Evolutionary conservation across 2,329 filamentous ascomycete genomes (phyloP).

Genomic region (Septoria petroselini): DNA sequence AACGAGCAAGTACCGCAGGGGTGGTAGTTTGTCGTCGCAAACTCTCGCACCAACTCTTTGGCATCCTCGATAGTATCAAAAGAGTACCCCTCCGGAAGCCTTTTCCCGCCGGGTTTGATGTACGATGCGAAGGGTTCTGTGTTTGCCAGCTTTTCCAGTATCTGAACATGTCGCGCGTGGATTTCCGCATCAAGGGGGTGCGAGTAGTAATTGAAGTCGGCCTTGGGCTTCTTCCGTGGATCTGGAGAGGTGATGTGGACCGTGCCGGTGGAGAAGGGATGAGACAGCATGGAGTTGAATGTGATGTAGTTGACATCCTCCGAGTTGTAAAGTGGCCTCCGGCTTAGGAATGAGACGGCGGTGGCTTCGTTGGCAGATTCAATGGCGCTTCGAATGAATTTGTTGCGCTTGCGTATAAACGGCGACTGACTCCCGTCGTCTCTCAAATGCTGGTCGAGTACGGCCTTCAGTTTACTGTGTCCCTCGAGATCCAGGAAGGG

Average conservation of each 20-base stretch:
- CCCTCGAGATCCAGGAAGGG: slow-evolving; percentile 23
- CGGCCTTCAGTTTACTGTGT: slow-evolving; percentile 22
- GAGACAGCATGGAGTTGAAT: slow-evolving; percentile 25
- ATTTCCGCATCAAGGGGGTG: slow-evolving; percentile 35
- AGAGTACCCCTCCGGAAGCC: slow-evolving; percentile 11
- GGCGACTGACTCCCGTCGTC: neutral
- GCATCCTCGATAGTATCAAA: slow-evolving; percentile 23
- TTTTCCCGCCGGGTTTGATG: slow-evolving; percentile 22
- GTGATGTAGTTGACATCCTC: slow-evolving; percentile 26
- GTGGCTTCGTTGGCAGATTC: slow-evolving; percentile 26
- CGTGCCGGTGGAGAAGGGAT: slow-evolving; percentile 32
- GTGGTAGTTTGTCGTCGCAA: slow-evolving; percentile 38
- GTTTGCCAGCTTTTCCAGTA: slow-evolving; percentile 43
- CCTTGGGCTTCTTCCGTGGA: slow-evolving; percentile 23
- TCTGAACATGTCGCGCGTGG: slow-evolving; percentile 28
- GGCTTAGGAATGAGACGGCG: slow-evolving; percentile 22
- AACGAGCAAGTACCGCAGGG: slow-evolving; percentile 42
- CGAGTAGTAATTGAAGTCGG: slow-evolving; percentile 33
- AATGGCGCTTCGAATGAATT: slow-evolving; percentile 20
- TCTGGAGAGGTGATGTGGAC: slow-evolving; percentile 30
- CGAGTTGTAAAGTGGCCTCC: slow-evolving; percentile 16
- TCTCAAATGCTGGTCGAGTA: slow-evolving; percentile 20
- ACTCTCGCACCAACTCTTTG: slow-evolving; percentile 20
- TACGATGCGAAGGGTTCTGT: slow-evolving; percentile 40
- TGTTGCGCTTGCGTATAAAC: slow-evolving; percentile 14